Evolutionary conservation across 106 monocot genomes (phyloP).

Genomic region (Alisma plantagoaquatica): DNA sequence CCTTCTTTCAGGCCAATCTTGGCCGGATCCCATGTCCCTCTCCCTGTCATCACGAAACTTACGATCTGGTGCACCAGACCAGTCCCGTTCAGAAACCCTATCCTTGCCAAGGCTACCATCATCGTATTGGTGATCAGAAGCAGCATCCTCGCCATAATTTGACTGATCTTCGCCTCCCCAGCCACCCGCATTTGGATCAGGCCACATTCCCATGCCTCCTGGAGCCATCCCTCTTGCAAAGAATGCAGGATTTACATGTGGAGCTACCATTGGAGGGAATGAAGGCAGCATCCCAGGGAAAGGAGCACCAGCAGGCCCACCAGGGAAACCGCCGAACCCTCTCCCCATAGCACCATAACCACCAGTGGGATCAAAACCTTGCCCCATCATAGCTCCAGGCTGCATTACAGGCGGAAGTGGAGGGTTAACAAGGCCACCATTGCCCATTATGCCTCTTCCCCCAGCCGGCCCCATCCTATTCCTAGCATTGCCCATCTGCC

Average conservation of each 20-base stretch:
- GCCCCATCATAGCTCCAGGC: conserved; percentile 55
- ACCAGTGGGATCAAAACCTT: conserved; percentile 79
- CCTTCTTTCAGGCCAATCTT: conserved; percentile 45
- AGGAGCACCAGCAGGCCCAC: conserved; percentile 34
- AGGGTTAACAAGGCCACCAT: conserved; percentile 49
- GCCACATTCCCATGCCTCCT: conserved; percentile 72
- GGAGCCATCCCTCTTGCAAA: conserved; percentile 71
- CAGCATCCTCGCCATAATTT: conserved; percentile 81
- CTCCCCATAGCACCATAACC: conserved; percentile 57
- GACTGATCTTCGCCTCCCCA: conserved; percentile 84
- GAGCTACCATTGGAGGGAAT: conserved; percentile 78
- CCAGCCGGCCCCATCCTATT: conserved; percentile 59
- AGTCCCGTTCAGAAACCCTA: conserved; percentile 45
- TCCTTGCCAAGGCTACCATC: conserved; percentile 68
- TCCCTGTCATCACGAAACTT: conserved; percentile 56
- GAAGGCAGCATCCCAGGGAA: conserved; percentile 80
- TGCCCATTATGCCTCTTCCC: conserved; percentile 76
- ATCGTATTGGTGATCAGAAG: conserved; percentile 83
- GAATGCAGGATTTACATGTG: conserved; percentile 85
- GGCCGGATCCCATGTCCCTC: conserved; percentile 43
- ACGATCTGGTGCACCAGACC: conserved; percentile 42
- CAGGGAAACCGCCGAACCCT: conserved; percentile 73
- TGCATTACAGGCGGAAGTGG: conserved; percentile 57
- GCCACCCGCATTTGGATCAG: conserved; percentile 55
- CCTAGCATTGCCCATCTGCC: conserved; percentile 49